Base-by-base conservation (phyloP, 2,329 filamentous ascomycete species). In the Ustulina deusta region DNA sequence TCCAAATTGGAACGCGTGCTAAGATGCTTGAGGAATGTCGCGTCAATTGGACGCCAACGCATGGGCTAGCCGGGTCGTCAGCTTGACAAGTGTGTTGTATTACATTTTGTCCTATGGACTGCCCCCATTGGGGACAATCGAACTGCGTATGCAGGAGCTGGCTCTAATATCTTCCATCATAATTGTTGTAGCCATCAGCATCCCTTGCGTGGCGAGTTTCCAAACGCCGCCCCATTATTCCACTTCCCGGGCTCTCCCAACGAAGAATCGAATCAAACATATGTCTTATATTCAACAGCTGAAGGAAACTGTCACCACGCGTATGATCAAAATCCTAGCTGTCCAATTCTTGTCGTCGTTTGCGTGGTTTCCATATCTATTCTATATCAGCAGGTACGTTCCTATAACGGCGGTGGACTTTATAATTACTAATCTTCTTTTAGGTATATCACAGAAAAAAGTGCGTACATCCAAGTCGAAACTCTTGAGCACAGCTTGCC, bases 331-430 rank as follows among this genome's bases (percentile, higher is more conserved):
- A 25, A 62, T 62, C 6, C 20, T 62, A 5, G 60, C 27, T 5
- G 48, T 62, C n/a, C 60, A 54, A 15, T 27, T 54, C 22, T 20
- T 62, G 34, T 32, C 49, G 9, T 62, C 49, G 17, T 62, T 62
- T 34, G 60, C 60, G 4, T 62, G 60, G 60, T 62, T 62, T 32
- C 60, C 60, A n/a, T 62, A 62, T 27, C 32, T 62, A 15, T 62
- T 62, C 27, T 62, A 55, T 25, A 62, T 62, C n/a, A 62, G 60
- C 58, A 52, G 58, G 58, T 61, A 51, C 2, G 58, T 15, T 25
- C 15, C 22, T n/a, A 7, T n/a, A 25, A 36, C 25, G 11, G 22
- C 7, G 4, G 40, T 29, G 17, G n/a, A 46, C 20, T 46, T 46
- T 6, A 46, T 46, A n/a, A 20, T 46, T 17, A 25, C 42, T 29